Evolutionary conservation across 2,329 filamentous ascomycete genomes (phyloP).

Genomic region (Furcasterigmium furcatum): DNA sequence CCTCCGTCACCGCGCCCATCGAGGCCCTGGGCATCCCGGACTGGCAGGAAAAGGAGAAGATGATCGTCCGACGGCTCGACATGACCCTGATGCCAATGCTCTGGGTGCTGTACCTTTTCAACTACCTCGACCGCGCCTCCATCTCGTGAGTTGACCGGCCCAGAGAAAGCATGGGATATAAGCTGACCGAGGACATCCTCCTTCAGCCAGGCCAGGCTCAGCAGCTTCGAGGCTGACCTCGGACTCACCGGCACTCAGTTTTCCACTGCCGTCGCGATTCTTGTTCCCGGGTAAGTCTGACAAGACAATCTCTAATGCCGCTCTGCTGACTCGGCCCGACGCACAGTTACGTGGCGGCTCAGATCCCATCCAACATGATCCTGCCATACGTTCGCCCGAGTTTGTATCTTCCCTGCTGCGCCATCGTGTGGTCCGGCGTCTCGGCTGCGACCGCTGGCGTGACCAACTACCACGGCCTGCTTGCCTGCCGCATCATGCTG

Average conservation of each 20-base stretch:
- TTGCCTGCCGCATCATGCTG: conserved; percentile 6
- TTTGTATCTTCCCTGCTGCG: conserved; percentile 17
- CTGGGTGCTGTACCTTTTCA: conserved; percentile 32
- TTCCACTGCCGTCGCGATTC: conserved; percentile 7
- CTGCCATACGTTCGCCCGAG: conserved; percentile 13
- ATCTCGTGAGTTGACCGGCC: conserved; percentile 7
- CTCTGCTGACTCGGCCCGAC: background rate
- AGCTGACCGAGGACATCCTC: background rate
- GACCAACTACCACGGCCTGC: conserved; percentile 6
- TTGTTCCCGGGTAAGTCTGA: conserved; percentile 5
- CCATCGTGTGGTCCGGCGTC: conserved; percentile 10
- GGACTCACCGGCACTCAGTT: conserved; percentile 1
- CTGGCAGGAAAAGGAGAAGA: conserved; percentile 15
- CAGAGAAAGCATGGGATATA: background rate
- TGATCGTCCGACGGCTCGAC: conserved; percentile 14
- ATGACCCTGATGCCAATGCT: conserved; percentile 15
- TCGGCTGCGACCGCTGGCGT: conserved; percentile 11
- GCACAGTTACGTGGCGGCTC: conserved; percentile 14
- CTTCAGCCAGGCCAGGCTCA: conserved; percentile 4
- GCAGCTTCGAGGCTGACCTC: conserved; percentile 3
- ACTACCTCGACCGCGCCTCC: conserved; percentile 6
- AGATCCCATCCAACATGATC: conserved; percentile 22
- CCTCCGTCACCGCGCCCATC: conserved; percentile 5
- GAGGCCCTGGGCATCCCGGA: conserved; percentile 15
- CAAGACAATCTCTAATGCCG: no score